A percentile compares a stretch with the other conserved stretches of the same genome.
Conservation (phyloP, 169 alveolate genomes). For the Pseudocohnilembus persalinus region DNA sequence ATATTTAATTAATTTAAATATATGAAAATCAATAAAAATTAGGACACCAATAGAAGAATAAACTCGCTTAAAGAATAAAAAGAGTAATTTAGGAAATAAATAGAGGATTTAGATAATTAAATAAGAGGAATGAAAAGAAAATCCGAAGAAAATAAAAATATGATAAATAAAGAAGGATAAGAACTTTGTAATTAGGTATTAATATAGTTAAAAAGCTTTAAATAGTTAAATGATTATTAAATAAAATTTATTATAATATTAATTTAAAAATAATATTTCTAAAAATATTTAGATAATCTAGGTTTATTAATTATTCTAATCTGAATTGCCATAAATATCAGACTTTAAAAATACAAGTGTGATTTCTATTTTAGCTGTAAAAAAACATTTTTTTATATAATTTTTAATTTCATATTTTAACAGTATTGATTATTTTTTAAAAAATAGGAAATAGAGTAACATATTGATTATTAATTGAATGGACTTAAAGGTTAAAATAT, state of each 20-base stretch:
- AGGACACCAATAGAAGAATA: background rate
- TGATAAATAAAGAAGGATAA: conserved; percentile 29
- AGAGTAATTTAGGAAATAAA: background rate
- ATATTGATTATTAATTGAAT: background rate
- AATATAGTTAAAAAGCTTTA: background rate
- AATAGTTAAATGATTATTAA: too few relatives aligned
- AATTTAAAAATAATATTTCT: too few relatives aligned
- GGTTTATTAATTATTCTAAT: conserved; percentile 15
- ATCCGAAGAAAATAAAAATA: conserved; percentile 19
- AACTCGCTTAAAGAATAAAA: background rate
- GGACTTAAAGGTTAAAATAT: too few relatives aligned
- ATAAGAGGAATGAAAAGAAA: conserved; percentile 11
- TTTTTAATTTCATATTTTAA: too few relatives aligned
- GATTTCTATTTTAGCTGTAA: background rate
- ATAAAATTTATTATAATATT: too few relatives aligned
- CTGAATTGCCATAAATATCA: conserved; percentile 9
- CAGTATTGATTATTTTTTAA: background rate
- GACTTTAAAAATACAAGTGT: conserved; percentile 15
- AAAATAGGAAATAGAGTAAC: background rate
- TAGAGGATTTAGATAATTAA: conserved; percentile 7
- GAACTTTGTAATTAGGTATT: conserved; percentile 4
- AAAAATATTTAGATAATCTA: too few relatives aligned
- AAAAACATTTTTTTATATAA: too few relatives aligned
- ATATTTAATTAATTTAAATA: background rate
- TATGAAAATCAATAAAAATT: conserved; percentile 10